These are phyloP conservation scores for Nicotiana rustica DNA, from an alignment of 305 asterid species.

Conservation along the genomic window DNA sequence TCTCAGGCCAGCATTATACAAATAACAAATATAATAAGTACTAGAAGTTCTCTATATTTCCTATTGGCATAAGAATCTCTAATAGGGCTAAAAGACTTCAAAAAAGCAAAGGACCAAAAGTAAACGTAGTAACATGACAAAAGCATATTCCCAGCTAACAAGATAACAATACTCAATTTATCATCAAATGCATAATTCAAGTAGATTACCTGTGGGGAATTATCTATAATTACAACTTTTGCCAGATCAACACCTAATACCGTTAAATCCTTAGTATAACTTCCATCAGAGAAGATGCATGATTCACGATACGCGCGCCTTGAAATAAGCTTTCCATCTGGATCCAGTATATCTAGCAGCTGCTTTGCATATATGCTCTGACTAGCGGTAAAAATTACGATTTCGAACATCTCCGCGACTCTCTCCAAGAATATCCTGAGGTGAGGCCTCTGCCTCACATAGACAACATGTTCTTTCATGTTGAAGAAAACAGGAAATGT, in stretches of 20 bases:
- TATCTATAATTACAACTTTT: constrained; percentile 87
- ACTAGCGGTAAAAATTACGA: constrained; percentile 94
- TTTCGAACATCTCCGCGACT: constrained; percentile 89
- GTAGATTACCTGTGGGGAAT: constrained; percentile 85
- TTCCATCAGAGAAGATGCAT: constrained; percentile 79
- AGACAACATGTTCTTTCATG: constrained; percentile 85
- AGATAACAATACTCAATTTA: not conserved
- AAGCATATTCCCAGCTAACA: constrained; percentile 21
- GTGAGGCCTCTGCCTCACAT: constrained; percentile 90
- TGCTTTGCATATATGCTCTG: constrained; percentile 95
- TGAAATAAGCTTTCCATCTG: constrained; percentile 77
- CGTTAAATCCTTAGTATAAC: constrained; percentile 84
- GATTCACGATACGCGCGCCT: constrained; percentile 95
- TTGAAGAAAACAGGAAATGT: constrained; percentile 85
- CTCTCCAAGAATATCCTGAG: constrained; percentile 75
- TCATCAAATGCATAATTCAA: constrained; percentile 12
- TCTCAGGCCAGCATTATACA: not conserved
- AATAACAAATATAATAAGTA: not conserved
- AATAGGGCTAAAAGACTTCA: not conserved
- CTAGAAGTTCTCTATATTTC: not conserved
- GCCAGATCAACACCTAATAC: constrained; percentile 93
- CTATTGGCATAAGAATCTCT: not conserved
- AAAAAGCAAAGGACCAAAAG: constrained; percentile 5
- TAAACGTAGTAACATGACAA: not conserved
- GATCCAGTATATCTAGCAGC: constrained; percentile 89